Evolutionary conservation across 768 basidiomycete genomes (phyloP).

Genomic region (Pulveroboletus frians): DNA sequence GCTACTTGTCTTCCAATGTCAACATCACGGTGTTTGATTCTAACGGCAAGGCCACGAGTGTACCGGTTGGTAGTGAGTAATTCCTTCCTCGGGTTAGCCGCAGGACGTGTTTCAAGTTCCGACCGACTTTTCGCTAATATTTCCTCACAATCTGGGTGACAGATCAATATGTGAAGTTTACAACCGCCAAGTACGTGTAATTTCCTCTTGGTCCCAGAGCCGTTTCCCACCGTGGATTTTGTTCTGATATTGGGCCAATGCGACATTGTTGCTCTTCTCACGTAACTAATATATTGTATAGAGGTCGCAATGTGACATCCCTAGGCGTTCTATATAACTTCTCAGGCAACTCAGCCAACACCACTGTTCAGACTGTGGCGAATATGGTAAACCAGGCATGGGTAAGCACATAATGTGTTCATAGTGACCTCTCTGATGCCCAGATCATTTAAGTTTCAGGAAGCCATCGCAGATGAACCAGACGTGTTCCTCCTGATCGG

Average conservation of each 20-base stretch:
- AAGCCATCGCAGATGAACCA: conserved; percentile 75
- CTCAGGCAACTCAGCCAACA: conserved; percentile 61
- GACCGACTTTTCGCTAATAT: conserved; percentile 24
- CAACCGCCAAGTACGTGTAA: conserved; percentile 55
- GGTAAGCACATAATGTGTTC: conserved; percentile 36
- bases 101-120: too few relatives aligned
- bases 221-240: not conserved
- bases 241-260: not conserved
- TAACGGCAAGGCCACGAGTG: conserved; percentile 31
- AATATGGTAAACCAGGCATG: conserved; percentile 78
- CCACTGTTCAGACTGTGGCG: conserved; percentile 67
- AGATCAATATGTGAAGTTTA: conserved; percentile 69
- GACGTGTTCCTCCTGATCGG: conserved; percentile 77
- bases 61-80: conserved; percentile 42
- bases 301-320: conserved; percentile 70
- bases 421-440: not conserved
- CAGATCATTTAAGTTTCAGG: conserved; percentile 49
- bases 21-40: conserved; percentile 67
- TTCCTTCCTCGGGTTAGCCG: not conserved
- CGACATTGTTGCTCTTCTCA: not conserved
- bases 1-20: conserved; percentile 80
- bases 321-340: conserved; percentile 80
- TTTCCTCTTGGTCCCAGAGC: not conserved
- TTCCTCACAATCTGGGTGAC: conserved; percentile 24
- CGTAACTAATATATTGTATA: not conserved